Evolutionary conservation across 495 filamentous ascomycete genomes (phyloP), one percentile per base, ranked within the genome.

Genomic region (Xylaria bambusicola): DNA sequence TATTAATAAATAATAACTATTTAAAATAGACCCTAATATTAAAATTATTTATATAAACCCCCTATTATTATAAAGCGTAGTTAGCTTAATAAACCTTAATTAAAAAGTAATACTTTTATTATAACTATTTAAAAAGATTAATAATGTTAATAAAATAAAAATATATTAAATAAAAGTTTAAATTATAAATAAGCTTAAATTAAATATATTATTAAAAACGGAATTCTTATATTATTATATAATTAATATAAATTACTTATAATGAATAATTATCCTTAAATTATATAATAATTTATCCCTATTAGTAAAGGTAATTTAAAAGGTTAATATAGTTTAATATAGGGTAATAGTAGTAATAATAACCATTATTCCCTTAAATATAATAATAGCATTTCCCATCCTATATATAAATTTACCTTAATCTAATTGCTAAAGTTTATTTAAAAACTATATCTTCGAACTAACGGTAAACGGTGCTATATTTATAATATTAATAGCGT

Each of bases 171-270:
- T 9, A 8, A 10, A 8, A 33, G 29, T 15, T 10, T 38, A 38
- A 13, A 13, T 38, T 38, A 38, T 15, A 8, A 38, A 38, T 3
- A 13, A 7, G 8, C 17, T 52, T 33, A 52, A 20, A 31, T 15
- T 52, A 33, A 20, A 21, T 31, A 33, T 52, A 33, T 52, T 52
- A 52, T 8, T 52, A 33, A 21, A 31, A 29, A 52, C 10, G 13
- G 3, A 35, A 48, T 56, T 56, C 12, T 56, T 42, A 47, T 47
- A 56, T 46, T 47, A 47, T 47, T 24, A 35, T 40, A 56, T 54
- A 41, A 41, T 56, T 40, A 56, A 20, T 56, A 56, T 56, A 6
- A 40, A 26, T 56, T 42, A 4, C 47, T 47, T 21, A 6, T 2
- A 35, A 2, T 5, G 9, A 12, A 17, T 56, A 47, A 18, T 45